Percentiles rank a stretch among this genome's conserved stretches.
Evolutionary conservation across 164 flowering plant genomes (phyloP).

Genomic region (Macadamia tetraphylla): DNA sequence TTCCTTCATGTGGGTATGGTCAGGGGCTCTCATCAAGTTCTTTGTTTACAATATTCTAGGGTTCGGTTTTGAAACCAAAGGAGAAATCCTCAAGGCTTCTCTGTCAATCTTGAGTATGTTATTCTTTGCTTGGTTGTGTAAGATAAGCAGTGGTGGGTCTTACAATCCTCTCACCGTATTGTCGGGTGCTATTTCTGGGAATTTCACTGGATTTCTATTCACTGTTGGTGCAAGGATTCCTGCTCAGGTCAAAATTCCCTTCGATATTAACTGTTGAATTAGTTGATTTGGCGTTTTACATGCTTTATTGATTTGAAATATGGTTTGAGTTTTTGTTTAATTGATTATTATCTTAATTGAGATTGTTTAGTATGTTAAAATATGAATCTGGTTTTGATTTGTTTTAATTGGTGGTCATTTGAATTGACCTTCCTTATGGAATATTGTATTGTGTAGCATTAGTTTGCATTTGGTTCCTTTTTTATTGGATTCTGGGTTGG

Average conservation of each 20-base stretch:
- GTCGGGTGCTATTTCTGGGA: conserved; percentile 50
- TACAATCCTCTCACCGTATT: conserved; percentile 66
- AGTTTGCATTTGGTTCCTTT: background rate
- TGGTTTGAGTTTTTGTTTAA: background rate
- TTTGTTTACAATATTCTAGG: conserved; percentile 41
- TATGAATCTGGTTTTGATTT: background rate
- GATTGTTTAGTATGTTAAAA: background rate
- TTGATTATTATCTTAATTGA: background rate
- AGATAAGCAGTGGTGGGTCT: conserved; percentile 43
- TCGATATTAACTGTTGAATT: background rate
- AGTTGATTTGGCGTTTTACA: background rate
- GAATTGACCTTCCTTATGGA: too few relatives aligned
- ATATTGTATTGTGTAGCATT: too few relatives aligned
- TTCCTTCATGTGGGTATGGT: conserved; percentile 80
- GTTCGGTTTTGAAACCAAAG: conserved; percentile 31
- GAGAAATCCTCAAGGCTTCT: conserved; percentile 34
- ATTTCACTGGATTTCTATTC: conserved; percentile 40
- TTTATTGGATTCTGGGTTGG: background rate
- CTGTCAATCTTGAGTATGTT: conserved; percentile 49
- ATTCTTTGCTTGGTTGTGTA: conserved; percentile 56
- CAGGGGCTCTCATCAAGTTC: conserved; percentile 46
- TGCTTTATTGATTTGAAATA: background rate
- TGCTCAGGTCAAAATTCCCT: conserved; percentile 43
- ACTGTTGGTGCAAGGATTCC: conserved; percentile 62
- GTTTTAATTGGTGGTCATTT: too few relatives aligned